Evolutionary conservation across 345 rosid genomes (phyloP).

Genomic region (Aquilaria sinensis): DNA sequence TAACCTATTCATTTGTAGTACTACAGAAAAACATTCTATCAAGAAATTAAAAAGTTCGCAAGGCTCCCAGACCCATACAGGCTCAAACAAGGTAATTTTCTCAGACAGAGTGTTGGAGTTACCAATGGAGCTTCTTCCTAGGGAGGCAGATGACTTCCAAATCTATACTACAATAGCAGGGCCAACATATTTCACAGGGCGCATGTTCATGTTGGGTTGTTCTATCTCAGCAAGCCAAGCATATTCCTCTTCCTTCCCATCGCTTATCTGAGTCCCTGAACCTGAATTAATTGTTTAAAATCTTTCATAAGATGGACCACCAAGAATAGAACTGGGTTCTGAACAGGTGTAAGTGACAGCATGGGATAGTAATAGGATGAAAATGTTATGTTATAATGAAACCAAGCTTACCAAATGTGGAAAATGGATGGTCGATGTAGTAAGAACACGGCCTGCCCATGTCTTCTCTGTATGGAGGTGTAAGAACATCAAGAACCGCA

Average conservation of each 20-base stretch:
- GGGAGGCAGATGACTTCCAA: constrained; percentile 6
- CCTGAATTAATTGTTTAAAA: constrained; percentile 27
- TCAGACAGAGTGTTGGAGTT: too few relatives aligned
- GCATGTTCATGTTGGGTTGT: constrained; percentile 80
- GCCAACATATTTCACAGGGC: constrained; percentile 56
- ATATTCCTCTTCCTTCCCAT: constrained; percentile 51
- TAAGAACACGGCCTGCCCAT: constrained; percentile 77
- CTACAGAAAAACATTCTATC: too few relatives aligned
- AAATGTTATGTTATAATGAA: neutral
- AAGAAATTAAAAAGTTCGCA: too few relatives aligned
- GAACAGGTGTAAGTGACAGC: neutral
- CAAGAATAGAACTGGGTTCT: neutral
- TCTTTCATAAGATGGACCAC: constrained; percentile 4
- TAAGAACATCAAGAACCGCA: constrained; percentile 82
- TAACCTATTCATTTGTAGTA: too few relatives aligned
- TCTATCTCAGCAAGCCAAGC: constrained; percentile 88
- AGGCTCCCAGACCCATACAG: too few relatives aligned
- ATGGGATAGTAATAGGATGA: neutral
- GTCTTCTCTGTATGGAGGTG: constrained; percentile 83
- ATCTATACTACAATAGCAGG: constrained; percentile 47
- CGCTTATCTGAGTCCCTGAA: constrained; percentile 29
- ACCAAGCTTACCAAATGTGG: constrained; percentile 44
- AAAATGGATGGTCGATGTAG: constrained; percentile 72
- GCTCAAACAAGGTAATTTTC: too few relatives aligned
- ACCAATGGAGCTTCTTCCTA: too few relatives aligned